Evolutionary conservation across 306 rosid genomes (phyloP).

Genomic region (Gynostemma pentaphyllum): DNA sequence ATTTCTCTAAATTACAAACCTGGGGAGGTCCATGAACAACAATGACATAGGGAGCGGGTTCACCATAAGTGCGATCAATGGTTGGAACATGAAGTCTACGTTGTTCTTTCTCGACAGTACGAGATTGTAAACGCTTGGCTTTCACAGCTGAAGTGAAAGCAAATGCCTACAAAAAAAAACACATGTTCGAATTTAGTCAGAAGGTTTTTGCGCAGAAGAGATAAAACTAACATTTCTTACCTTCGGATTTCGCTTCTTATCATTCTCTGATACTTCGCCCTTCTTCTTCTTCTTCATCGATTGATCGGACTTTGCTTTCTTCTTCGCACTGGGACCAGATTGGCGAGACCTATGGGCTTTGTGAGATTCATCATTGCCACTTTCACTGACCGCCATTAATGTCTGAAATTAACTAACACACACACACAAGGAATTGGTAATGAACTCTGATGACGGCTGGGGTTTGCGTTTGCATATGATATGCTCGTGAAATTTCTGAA

Average conservation of each 20-base stretch:
- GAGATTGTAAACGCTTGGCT: constrained; percentile 77
- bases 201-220: background rate
- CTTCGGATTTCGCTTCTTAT: constrained; percentile 52
- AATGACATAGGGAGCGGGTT: constrained; percentile 65
- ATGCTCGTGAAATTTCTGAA: too few relatives aligned
- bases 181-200: background rate
- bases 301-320: constrained; percentile 36
- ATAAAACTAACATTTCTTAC: constrained; percentile 16
- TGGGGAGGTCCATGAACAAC: constrained; percentile 94
- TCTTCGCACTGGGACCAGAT: constrained; percentile 51
- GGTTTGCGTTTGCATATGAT: too few relatives aligned
- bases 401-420: too few relatives aligned
- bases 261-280: constrained; percentile 24
- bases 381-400: constrained; percentile 38
- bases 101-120: constrained; percentile 90
- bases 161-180: constrained; percentile 32
- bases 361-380: constrained; percentile 52
- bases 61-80: constrained; percentile 72
- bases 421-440: too few relatives aligned
- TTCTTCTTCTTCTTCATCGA: constrained; percentile 55
- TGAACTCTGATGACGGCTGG: too few relatives aligned
- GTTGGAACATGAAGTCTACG: constrained; percentile 76
- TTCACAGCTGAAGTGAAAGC: constrained; percentile 64
- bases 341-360: constrained; percentile 63
- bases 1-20: too few relatives aligned